phyloP scores from a whole-genome alignment of 192 early-diverging fungal species.

The Backusella morwellensis region DNA sequence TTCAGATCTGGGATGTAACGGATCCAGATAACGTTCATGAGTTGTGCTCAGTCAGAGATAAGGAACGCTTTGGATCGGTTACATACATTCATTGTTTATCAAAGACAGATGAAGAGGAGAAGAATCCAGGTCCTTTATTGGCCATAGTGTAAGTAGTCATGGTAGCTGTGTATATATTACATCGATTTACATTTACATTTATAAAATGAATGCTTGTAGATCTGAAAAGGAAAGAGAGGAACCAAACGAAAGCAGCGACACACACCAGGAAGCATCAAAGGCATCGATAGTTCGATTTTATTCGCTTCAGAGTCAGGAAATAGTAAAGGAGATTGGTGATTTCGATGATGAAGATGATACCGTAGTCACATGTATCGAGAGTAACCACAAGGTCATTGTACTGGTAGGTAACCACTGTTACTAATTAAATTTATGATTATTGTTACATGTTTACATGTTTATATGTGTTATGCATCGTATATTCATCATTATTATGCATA shows the following conservation, averaged over 20 bases:
- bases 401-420: constrained; percentile 47
- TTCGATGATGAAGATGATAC: constrained; percentile 36
- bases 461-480: background rate
- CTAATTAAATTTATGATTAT: background rate
- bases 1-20: constrained; percentile 78
- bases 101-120: constrained; percentile 2
- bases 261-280: background rate
- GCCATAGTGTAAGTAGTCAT: constrained; percentile 33
- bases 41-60: constrained; percentile 56
- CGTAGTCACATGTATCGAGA: constrained; percentile 46
- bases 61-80: constrained; percentile 43
- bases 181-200: background rate
- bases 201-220: background rate
- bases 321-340: constrained; percentile 49
- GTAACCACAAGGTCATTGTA: constrained; percentile 58
- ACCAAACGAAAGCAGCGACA: background rate
- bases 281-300: constrained; percentile 43
- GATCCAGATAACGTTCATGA: constrained; percentile 67
- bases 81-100: constrained; percentile 49
- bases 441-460: background rate
- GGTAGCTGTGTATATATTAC: too few relatives aligned
- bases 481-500: background rate
- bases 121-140: constrained; percentile 26
- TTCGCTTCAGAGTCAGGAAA: constrained; percentile 52
- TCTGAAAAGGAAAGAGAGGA: constrained; percentile 6